Evolutionary conservation across 106 monocot genomes (phyloP).

Genomic region (Platanthera guangdongensis): DNA sequence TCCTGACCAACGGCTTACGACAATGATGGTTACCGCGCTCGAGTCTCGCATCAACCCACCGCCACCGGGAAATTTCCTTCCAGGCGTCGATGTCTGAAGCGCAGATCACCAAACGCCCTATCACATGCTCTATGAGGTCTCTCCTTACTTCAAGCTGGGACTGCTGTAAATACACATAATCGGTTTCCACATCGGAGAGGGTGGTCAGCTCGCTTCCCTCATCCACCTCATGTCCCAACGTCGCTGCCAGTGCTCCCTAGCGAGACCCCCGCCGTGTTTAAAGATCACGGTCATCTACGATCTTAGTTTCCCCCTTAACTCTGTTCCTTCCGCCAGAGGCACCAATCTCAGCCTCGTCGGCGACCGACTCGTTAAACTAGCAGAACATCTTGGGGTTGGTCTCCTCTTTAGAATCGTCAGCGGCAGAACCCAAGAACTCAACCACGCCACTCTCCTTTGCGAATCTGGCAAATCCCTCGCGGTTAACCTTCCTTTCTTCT

Average conservation of each 20-base stretch:
- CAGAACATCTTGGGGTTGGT: conserved; percentile 15
- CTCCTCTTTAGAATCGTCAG: conserved; percentile 26
- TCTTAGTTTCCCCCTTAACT: no score
- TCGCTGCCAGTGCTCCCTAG: not conserved
- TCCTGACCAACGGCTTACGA: conserved; percentile 52
- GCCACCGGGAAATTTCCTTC: not conserved
- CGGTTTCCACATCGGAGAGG: conserved; percentile 66
- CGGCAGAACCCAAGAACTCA: conserved; percentile 18
- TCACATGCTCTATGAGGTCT: conserved; percentile 30
- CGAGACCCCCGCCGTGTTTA: no score
- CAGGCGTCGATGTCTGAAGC: conserved; percentile 23
- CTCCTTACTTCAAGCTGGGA: conserved; percentile 45
- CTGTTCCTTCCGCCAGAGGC: no score
- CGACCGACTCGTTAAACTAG: conserved; percentile 14
- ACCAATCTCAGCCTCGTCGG: no score
- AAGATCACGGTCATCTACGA: no score
- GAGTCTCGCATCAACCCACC: conserved; percentile 19
- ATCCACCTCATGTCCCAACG: conserved; percentile 35
- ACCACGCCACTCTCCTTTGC: conserved; percentile 24
- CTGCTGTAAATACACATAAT: conserved; percentile 56
- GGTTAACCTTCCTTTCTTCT: conserved; percentile 38
- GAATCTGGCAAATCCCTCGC: conserved; percentile 31
- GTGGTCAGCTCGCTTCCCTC: conserved; percentile 40
- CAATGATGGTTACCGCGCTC: conserved; percentile 36
- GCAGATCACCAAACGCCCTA: conserved; percentile 29